A percentile compares a stretch with the other conserved stretches of the same genome.
These are phyloP conservation scores for Stephania cephalantha DNA, from an alignment of 164 flowering plant species.

Conservation along the genomic window DNA sequence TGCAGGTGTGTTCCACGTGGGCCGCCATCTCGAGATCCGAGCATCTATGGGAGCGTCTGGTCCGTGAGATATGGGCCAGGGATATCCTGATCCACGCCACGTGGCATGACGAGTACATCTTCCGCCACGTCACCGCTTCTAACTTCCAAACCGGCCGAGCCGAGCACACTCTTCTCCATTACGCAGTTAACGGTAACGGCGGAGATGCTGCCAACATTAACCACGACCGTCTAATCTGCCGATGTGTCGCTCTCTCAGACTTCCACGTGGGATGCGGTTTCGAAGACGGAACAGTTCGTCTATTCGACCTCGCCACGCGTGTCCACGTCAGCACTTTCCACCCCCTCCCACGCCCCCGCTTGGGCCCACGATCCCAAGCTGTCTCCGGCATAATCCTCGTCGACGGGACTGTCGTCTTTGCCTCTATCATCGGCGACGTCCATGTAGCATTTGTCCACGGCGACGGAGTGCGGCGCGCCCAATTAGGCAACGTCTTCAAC, in stretches of 20 bases:
- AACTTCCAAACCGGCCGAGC: constrained; percentile 44
- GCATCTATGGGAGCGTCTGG: constrained; percentile 58
- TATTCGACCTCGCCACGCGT: constrained; percentile 46
- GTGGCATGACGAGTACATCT: constrained; percentile 69
- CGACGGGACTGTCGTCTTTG: constrained; percentile 41
- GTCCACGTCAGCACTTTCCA: constrained; percentile 40
- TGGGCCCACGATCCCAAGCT: constrained; percentile 62
- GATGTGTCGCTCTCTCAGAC: constrained; percentile 63
- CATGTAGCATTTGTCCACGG: constrained; percentile 35
- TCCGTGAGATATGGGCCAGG: constrained; percentile 51
- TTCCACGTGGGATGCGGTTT: constrained; percentile 69
- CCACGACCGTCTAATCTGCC: constrained; percentile 41
- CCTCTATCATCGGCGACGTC: constrained; percentile 70
- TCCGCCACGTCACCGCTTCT: constrained; percentile 48
- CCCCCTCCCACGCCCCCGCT: constrained; percentile 42
- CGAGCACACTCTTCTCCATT: constrained; percentile 34
- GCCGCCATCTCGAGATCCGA: constrained; percentile 67
- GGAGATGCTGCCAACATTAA: neutral
- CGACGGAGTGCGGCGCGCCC: constrained; percentile 32
- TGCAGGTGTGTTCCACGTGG: constrained; percentile 92
- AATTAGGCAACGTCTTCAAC: constrained; percentile 40
- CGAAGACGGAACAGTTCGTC: constrained; percentile 65
- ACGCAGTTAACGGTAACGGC: constrained; percentile 21
- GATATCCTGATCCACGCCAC: constrained; percentile 32
- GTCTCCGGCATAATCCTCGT: constrained; percentile 64